Percentiles rank a stretch among this genome's conserved stretches.
These are phyloP conservation scores for Thelonectria blattea DNA, from an alignment of 2,329 filamentous ascomycete species.

Conservation along the genomic window DNA sequence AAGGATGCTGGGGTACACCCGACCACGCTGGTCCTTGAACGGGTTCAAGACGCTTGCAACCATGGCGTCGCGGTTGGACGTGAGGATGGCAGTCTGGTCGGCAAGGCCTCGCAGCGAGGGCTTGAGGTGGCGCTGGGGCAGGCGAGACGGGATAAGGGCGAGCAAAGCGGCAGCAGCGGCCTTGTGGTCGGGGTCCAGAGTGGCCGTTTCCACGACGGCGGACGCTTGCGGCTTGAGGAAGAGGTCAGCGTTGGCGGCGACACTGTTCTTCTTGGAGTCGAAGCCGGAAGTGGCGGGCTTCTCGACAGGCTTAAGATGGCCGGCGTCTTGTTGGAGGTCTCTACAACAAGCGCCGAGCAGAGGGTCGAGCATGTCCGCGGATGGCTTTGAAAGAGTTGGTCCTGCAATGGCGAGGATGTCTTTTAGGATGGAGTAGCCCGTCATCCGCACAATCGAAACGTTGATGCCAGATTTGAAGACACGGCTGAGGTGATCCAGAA, in stretches of 20 bases:
- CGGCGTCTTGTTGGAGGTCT: constrained; percentile 68
- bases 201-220: constrained; percentile 40
- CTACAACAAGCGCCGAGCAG: constrained; percentile 74
- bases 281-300: constrained; percentile 41
- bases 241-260: constrained; percentile 71
- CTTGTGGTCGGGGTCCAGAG: constrained; percentile 54
- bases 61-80: constrained; percentile 73
- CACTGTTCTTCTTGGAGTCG: constrained; percentile 48
- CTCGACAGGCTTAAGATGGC: constrained; percentile 50
- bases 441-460: constrained; percentile 60
- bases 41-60: constrained; percentile 84
- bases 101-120: constrained; percentile 75
- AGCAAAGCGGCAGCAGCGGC: constrained; percentile 68
- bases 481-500: constrained; percentile 75
- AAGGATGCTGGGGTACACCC: constrained; percentile 74
- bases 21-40: constrained; percentile 66
- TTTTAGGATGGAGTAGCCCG: constrained; percentile 65
- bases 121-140: constrained; percentile 72
- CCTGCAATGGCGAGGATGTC: constrained; percentile 68
- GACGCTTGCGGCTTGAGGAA: constrained; percentile 60
- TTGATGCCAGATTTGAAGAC: constrained; percentile 67
- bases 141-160: constrained; percentile 62
- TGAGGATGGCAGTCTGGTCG: constrained; percentile 81
- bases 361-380: constrained; percentile 65
- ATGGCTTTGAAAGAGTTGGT: constrained; percentile 68